Evolutionary conservation across 2,329 filamentous ascomycete genomes (phyloP).

Genomic region (Colletotrichum tamarilloi): DNA sequence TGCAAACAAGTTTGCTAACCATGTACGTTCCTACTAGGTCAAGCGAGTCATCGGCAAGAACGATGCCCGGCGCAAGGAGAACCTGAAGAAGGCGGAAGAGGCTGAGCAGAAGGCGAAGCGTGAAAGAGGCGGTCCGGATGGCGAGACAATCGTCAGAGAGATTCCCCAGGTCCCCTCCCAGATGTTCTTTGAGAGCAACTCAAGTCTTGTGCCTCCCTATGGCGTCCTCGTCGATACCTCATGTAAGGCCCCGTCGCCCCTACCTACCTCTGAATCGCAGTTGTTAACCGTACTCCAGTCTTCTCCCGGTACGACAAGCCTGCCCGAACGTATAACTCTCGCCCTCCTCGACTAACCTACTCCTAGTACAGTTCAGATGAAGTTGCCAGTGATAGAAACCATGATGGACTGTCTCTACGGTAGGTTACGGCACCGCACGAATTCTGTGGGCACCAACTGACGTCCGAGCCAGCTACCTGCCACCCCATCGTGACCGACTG

Average conservation of each 20-base stretch:
- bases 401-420: slow-evolving; percentile 92
- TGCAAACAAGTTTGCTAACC: slow-evolving; percentile 17
- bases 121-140: slow-evolving; percentile 62
- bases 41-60: slow-evolving; percentile 86
- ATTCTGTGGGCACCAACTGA: not conserved
- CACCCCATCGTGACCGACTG: slow-evolving; percentile 86
- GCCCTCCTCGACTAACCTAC: not conserved
- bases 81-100: slow-evolving; percentile 73
- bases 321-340: not conserved
- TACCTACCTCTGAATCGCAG: not conserved
- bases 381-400: slow-evolving; percentile 85
- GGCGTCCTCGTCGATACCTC: slow-evolving; percentile 79
- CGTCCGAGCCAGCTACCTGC: slow-evolving; percentile 72
- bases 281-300: not conserved
- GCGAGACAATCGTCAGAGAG: slow-evolving; percentile 70
- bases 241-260: not conserved
- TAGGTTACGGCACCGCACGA: not conserved
- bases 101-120: slow-evolving; percentile 66
- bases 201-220: slow-evolving; percentile 86
- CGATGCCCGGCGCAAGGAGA: slow-evolving; percentile 85
- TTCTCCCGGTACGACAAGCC: not conserved
- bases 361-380: slow-evolving; percentile 79
- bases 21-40: slow-evolving; percentile 55
- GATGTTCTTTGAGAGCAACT: slow-evolving; percentile 92
- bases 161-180: slow-evolving; percentile 80